Base-by-base conservation (phyloP, 352 stramenopile genomes). In the Plasmopara viticola region DNA sequence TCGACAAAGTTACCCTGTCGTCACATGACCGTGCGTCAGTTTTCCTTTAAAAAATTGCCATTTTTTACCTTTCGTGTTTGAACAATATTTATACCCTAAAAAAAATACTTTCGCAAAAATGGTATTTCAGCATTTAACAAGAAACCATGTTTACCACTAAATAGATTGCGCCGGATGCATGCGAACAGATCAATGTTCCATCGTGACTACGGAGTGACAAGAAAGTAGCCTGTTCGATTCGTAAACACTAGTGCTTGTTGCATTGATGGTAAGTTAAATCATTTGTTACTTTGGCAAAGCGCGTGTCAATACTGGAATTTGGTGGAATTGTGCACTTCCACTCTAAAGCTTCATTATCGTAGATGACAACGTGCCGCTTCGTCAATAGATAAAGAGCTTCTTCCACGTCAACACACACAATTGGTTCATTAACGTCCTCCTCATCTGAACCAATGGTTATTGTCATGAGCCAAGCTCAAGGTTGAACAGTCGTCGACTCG, bases 171-270 rank as follows among this genome's bases (percentile, higher is more conserved):
- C 63, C 72, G 25, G 53, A 25, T 3, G 53, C 45, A 44, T 84
- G 76, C 7, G 68, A 64, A 46, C 78, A 84, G 20, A 86, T 57
- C 13, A 87, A 59, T 18, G 66, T 68, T 31, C 78, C 78, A 59
- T 90, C 78, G 28, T 55, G 60, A 30, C 49, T 66, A 15, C 72
- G 66, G 45, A 82, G 54, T 17, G 72, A 31, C 29, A 80, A 34
- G 35, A 56, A 83, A 44, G 53, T 52, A 35, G 80, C 62, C 76
- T 35, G 20, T 25, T 25, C 20, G 20, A 25, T 25, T 25, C 20
- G 20, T 25, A 25, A 25, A 25, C 20, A 25, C 20, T 25, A 25
- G 20, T 25, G 3, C 20, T 25, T 25, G 20, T 25, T 25, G 20
- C 20, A 25, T 25, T 25, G 1, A 25, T 25, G 20, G 20, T 3